These are phyloP conservation scores for Rhynchosporium graminicola DNA, from an alignment of 2,329 filamentous ascomycete species.

Conservation along the genomic window DNA sequence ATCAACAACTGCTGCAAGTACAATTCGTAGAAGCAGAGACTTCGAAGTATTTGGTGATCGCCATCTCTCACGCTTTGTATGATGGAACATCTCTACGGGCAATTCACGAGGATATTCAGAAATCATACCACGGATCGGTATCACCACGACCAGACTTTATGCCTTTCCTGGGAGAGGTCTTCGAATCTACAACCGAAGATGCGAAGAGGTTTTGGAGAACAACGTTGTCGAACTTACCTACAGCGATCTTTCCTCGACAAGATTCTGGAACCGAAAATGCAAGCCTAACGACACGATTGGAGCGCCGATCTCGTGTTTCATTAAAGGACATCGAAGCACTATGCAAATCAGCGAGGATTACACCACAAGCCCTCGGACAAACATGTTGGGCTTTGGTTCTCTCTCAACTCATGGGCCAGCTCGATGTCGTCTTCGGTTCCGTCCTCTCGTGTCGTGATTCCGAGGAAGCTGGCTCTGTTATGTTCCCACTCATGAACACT, in stretches of 20 bases:
- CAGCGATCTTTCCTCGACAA: conserved; percentile 44
- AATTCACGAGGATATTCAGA: conserved; percentile 68
- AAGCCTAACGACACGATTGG: conserved; percentile 43
- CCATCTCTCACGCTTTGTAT: conserved; percentile 84
- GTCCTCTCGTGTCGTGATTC: conserved; percentile 84
- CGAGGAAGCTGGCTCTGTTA: conserved; percentile 63
- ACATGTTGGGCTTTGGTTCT: conserved; percentile 74
- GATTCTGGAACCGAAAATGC: conserved; percentile 15
- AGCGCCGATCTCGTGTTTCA: conserved; percentile 48
- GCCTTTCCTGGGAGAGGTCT: conserved; percentile 52
- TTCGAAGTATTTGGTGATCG: conserved; percentile 57
- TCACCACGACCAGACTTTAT: conserved; percentile 51
- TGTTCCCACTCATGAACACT: conserved; percentile 94
- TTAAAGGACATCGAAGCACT: conserved; percentile 52
- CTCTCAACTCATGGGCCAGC: conserved; percentile 58
- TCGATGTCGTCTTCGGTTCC: conserved; percentile 81
- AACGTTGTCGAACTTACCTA: conserved; percentile 57
- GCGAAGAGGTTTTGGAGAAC: conserved; percentile 70
- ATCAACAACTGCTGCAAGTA: conserved; percentile 51
- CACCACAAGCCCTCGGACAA: conserved; percentile 74
- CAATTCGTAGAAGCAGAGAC: conserved; percentile 43
- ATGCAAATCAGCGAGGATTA: conserved; percentile 68
- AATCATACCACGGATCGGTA: conserved; percentile 57
- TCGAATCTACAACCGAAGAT: conserved; percentile 44
- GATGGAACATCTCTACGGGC: conserved; percentile 82